phyloP scores from a whole-genome alignment of 1,139 yeast species.

The Starmera stellimalicola region DNA sequence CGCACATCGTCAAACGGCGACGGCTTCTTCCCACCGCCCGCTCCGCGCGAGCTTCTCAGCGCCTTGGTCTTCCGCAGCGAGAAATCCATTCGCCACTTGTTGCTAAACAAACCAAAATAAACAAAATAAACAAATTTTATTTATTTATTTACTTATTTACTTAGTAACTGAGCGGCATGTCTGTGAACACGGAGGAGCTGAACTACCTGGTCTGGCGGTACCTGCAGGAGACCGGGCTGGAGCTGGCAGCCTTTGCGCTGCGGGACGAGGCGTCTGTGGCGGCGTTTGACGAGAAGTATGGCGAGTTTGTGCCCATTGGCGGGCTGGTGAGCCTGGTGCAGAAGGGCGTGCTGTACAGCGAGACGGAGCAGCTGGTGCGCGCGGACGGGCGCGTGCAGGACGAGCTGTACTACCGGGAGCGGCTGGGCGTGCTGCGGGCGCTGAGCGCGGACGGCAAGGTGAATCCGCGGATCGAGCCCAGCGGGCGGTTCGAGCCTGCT shows the following conservation, averaged over 20 bases:
- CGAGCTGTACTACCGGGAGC: conserved; percentile 17
- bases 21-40: background rate
- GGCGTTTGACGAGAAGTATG: conserved; percentile 43
- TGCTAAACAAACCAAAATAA: conserved; percentile 1
- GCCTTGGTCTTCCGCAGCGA: conserved; percentile 22
- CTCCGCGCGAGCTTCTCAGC: background rate
- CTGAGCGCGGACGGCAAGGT: conserved; percentile 22
- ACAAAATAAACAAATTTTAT: background rate
- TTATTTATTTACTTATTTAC: background rate
- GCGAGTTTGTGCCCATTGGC: conserved; percentile 53
- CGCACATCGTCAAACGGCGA: background rate
- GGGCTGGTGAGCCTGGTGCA: conserved; percentile 74
- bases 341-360: conserved; percentile 69
- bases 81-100: conserved; percentile 17
- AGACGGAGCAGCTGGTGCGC: conserved; percentile 39
- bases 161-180: conserved; percentile 34
- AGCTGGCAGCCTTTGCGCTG: conserved; percentile 72
- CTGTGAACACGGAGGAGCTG: conserved; percentile 74
- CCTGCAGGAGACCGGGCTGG: conserved; percentile 77
- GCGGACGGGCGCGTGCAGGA: conserved; percentile 23
- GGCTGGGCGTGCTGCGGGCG: conserved; percentile 31
- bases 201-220: conserved; percentile 93
- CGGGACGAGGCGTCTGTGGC: conserved; percentile 66
- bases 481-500: conserved; percentile 22
- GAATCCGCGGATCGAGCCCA: conserved; percentile 21